Conservation (phyloP, 805 yeast genomes). For the Myxozyma vanderwaltii region DNA sequence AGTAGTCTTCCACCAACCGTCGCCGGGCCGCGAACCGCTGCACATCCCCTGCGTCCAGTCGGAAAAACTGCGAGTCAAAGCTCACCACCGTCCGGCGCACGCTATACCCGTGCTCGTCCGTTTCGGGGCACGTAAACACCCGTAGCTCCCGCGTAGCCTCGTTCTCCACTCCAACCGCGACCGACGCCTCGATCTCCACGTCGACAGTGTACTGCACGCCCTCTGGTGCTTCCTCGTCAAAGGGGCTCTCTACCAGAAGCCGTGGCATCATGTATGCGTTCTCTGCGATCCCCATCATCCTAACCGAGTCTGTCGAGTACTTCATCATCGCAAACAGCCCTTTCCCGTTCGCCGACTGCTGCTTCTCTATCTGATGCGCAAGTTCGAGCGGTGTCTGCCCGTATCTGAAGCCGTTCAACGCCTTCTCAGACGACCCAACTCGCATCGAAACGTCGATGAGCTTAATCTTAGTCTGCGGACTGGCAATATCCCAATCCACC, state of each 20-base stretch:
- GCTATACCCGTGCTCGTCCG: conserved; percentile 3
- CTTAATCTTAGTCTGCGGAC: conserved; percentile 1
- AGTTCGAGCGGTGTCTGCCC: conserved; percentile 7
- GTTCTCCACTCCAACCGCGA: conserved; percentile 15
- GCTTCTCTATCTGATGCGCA: background rate
- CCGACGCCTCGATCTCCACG: conserved; percentile 20
- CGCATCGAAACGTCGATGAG: conserved; percentile 15
- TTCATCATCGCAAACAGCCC: background rate
- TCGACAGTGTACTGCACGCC: conserved; percentile 17
- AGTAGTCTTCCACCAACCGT: background rate
- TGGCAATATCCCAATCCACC: conserved; percentile 16
- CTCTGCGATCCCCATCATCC: conserved; percentile 6
- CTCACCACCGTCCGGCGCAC: conserved; percentile 16
- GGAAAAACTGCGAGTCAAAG: conserved; percentile 15
- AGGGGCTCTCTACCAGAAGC: conserved; percentile 10
- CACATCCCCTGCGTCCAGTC: background rate
- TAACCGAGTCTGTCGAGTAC: background rate
- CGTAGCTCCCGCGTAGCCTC: background rate
- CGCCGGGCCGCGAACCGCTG: background rate
- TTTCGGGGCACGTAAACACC: background rate
- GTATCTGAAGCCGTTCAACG: conserved; percentile 1
- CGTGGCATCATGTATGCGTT: conserved; percentile 15
- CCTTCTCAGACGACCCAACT: background rate
- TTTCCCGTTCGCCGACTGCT: background rate
- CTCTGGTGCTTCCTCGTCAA: background rate